Conservation (phyloP, 2,329 filamentous ascomycete species). For the Chalaropsis ovoidea region DNA sequence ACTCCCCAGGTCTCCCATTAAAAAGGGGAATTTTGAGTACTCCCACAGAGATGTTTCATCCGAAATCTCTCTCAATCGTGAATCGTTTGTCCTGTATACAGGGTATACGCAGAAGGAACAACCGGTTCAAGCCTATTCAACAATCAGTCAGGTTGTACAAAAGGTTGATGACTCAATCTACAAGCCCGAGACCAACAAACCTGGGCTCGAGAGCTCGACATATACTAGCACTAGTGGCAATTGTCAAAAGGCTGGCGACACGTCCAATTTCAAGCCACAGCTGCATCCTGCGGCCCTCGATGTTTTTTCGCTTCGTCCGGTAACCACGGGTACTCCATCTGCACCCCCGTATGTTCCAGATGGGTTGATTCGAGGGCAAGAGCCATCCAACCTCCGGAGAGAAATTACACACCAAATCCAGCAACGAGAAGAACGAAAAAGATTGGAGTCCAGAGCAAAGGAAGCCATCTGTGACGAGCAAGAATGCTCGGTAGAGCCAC, state of each 20-base stretch:
- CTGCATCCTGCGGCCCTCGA: background rate
- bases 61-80: background rate
- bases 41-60: background rate
- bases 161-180: too few relatives aligned
- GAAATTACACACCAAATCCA: conserved; percentile 18
- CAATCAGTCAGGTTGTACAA: too few relatives aligned
- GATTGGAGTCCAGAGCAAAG: background rate
- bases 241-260: background rate
- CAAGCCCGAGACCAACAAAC: too few relatives aligned
- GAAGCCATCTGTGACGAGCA: background rate
- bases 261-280: background rate
- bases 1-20: background rate
- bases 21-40: background rate
- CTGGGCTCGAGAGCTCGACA: background rate
- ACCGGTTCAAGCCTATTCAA: too few relatives aligned
- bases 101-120: background rate
- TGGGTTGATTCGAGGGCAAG: background rate
- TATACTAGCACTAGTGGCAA: background rate
- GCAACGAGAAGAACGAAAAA: conserved; percentile 16
- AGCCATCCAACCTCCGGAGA: conserved; percentile 1
- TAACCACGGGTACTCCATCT: background rate
- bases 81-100: background rate
- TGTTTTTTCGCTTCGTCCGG: background rate
- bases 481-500: background rate
- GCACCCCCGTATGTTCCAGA: background rate